phyloP scores from a whole-genome alignment of 148 eudicot species.

The Rhododendron ovatum region DNA sequence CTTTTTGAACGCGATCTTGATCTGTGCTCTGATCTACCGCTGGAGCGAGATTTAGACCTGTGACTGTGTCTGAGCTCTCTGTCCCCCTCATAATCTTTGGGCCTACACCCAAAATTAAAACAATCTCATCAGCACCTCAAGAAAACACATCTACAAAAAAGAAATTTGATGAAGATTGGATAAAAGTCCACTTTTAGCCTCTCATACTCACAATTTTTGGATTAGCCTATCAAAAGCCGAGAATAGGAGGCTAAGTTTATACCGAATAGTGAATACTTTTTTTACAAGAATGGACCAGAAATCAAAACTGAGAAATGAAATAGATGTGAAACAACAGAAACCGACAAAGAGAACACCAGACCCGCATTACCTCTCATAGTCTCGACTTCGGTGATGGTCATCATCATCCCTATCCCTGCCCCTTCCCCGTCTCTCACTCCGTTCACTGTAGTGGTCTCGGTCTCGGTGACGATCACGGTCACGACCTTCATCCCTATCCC shows the following conservation, averaged over 20 bases:
- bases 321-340: background rate
- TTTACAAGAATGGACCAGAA: background rate
- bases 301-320: background rate
- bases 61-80: slow-evolving; percentile 60
- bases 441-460: slow-evolving; percentile 29
- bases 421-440: slow-evolving; percentile 69
- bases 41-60: slow-evolving; percentile 70
- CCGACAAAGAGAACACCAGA: background rate
- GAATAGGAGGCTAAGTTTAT: background rate
- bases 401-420: slow-evolving; percentile 70
- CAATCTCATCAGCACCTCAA: background rate
- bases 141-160: background rate
- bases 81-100: slow-evolving; percentile 29
- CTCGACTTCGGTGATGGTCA: slow-evolving; percentile 48
- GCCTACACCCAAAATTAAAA: background rate
- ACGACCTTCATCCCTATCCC: slow-evolving; percentile 31
- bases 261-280: background rate
- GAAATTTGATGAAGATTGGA: background rate
- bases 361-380: slow-evolving; percentile 49
- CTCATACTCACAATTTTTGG: background rate
- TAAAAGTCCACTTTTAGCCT: background rate
- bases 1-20: slow-evolving; percentile 82
- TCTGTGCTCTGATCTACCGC: slow-evolving; percentile 67
- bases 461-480: slow-evolving; percentile 31
- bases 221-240: background rate